Evolutionary conservation across 1,139 yeast genomes (phyloP).

Genomic region (Nakaseomyces uthaithaninus): DNA sequence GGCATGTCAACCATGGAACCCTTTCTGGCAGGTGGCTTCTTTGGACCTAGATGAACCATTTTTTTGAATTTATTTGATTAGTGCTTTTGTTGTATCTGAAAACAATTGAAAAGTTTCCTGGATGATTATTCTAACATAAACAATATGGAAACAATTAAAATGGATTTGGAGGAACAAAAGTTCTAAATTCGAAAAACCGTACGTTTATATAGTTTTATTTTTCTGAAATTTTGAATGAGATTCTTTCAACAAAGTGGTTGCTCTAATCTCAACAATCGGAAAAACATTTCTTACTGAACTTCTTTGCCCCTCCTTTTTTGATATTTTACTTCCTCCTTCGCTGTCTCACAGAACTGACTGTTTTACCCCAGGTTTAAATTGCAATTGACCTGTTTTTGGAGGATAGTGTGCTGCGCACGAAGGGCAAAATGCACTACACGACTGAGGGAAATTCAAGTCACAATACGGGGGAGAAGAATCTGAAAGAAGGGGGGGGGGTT

Average conservation of each 20-base stretch:
- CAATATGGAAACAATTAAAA: too few relatives aligned
- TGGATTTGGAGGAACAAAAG: too few relatives aligned
- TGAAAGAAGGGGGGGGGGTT: too few relatives aligned
- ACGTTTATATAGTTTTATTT: background rate
- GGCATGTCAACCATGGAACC: slow-evolving; percentile 75
- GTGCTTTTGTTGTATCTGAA: background rate
- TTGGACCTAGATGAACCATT: slow-evolving; percentile 83
- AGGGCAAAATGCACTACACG: background rate
- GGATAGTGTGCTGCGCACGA: background rate
- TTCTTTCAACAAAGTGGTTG: background rate
- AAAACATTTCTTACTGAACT: background rate
- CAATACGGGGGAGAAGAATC: background rate
- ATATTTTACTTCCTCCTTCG: background rate
- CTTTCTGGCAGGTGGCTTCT: slow-evolving; percentile 74
- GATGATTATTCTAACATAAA: background rate
- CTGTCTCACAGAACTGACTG: background rate
- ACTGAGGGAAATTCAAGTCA: slow-evolving; percentile 4
- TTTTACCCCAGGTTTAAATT: slow-evolving; percentile 2
- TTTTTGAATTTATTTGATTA: background rate
- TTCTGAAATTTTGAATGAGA: background rate
- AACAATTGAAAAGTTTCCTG: background rate
- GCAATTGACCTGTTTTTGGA: background rate
- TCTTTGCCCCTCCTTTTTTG: slow-evolving; percentile 6
- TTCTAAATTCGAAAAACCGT: background rate
- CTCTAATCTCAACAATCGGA: too few relatives aligned